These are phyloP conservation scores for Ajuga reptans DNA, from an alignment of 305 asterid genomes.

Conservation along the genomic window DNA sequence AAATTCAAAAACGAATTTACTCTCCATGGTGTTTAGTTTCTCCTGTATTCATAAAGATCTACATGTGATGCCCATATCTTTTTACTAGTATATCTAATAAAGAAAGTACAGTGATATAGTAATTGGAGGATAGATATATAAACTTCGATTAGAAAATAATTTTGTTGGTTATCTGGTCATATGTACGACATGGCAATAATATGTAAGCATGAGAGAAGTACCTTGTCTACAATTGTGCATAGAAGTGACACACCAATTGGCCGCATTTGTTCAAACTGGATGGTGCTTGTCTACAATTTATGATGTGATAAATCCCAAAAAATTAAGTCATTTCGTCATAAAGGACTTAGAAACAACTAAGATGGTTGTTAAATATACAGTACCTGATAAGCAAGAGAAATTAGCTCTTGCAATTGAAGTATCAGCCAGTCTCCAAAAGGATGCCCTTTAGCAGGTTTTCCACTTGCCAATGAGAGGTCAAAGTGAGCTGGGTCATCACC, in stretches of 20 bases:
- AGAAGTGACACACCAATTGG: slow-evolving; percentile 81
- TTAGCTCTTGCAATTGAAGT: slow-evolving; percentile 85
- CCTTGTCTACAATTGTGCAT: slow-evolving; percentile 91
- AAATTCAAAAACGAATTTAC: too few species aligned
- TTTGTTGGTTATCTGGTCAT: too few species aligned
- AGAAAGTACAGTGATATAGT: too few species aligned
- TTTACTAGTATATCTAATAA: too few species aligned
- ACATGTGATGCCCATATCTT: too few species aligned
- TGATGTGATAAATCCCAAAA: slow-evolving; percentile 11
- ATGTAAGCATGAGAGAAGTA: slow-evolving; percentile 25
- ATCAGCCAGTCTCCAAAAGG: slow-evolving; percentile 77
- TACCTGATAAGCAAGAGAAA: slow-evolving; percentile 99
- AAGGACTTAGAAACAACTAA: slow-evolving; percentile 18
- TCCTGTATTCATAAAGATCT: too few species aligned
- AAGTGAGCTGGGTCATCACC: slow-evolving; percentile 85
- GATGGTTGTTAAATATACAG: slow-evolving; percentile 21
- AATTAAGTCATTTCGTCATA: slow-evolving; percentile 6
- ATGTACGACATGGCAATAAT: background rate
- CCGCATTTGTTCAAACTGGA: slow-evolving; percentile 93
- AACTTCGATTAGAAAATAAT: too few species aligned
- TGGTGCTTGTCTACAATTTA: slow-evolving; percentile 83
- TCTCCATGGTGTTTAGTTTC: too few species aligned
- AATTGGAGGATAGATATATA: too few species aligned
- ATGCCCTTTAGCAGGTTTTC: slow-evolving; percentile 36
- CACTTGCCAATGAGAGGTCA: slow-evolving; percentile 78